Evolutionary conservation across 2,329 filamentous ascomycete species (phyloP), one percentile per base, ranked within the genome.

Genomic region (Epichloe sylvatica): DNA sequence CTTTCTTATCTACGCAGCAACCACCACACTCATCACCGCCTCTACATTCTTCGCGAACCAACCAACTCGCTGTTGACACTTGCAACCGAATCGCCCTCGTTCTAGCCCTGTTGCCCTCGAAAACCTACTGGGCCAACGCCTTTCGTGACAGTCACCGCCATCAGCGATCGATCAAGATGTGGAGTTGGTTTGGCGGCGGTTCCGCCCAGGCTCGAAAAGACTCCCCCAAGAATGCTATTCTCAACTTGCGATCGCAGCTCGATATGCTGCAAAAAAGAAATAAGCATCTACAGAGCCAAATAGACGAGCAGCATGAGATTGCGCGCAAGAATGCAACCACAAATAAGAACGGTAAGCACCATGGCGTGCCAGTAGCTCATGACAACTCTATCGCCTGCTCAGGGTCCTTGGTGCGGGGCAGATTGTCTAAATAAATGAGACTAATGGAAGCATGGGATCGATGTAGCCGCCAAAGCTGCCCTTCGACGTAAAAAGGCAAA

Each of bases 201-300:
- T 78, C 80, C 61, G 82, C 83, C 59, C 83, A 89, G 71, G 87
- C 88, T 76, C 83, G 83, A 72, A 95, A 94, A 73, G 88, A 96
- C 71, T 84, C 81, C 88, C 88, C 92, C 51, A 98, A 98, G 78
- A 92, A 95, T 74, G 92, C 92, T 58, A 98, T 98, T 62, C 75
- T 98, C 51, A 80, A 79, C 53, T 73, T 98, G 62, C 81, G 92
- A 59, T 78, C 84, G 62, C 91, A 96, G 72, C 77, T 97, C 42
- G 91, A 96, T 60, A 97, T 97, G 90, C 77, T 98, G 64, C 88
- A 94, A 71, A 98, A 98, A 77, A 79, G 91, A 53, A 90, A 97
- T 74, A 86, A 80, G 67, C 88, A 97, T 64, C 70, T 97, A 54
- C 84, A 92, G 68, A 85, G 78, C 55, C 89, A 94, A 73, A 95